Evolutionary conservation across 768 basidiomycete species (phyloP).

Genomic region (Rhodocollybia butyracea): DNA sequence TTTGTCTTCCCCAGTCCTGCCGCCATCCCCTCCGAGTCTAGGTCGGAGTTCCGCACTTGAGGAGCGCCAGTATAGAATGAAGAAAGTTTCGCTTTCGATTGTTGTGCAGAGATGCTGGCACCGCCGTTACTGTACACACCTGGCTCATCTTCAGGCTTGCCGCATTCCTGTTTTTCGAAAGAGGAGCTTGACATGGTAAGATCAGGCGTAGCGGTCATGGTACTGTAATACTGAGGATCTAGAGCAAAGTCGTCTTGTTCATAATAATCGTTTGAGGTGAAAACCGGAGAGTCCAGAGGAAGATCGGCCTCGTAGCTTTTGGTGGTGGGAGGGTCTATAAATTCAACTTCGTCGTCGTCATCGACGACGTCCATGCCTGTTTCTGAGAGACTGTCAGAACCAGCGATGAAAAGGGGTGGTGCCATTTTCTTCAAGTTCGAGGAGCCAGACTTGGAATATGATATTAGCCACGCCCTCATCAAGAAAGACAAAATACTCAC

Average conservation of each 20-base stretch:
- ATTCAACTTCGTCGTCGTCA: slow-evolving; percentile 10
- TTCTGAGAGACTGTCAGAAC: neutral
- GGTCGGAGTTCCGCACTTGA: neutral
- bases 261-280: neutral
- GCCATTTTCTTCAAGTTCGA: neutral
- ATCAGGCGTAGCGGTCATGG: slow-evolving; percentile 15
- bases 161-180: slow-evolving; percentile 5
- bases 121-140: too few species aligned
- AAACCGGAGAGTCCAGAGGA: too few species aligned
- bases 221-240: slow-evolving; percentile 22
- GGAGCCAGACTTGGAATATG: neutral
- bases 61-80: neutral
- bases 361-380: neutral
- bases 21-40: too few species aligned
- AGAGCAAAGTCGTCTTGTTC: slow-evolving; percentile 27
- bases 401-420: neutral
- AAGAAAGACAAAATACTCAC: too few species aligned
- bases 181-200: slow-evolving; percentile 10
- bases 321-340: too few species aligned
- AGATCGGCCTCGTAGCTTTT: too few species aligned
- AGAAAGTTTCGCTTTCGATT: neutral
- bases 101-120: neutral
- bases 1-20: too few species aligned
- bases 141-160: slow-evolving; percentile 4
- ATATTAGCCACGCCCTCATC: too few species aligned